Evolutionary conservation across 495 filamentous ascomycete genomes (phyloP), one percentile per base, ranked within the genome.

Genomic region (Tricharina praecox): DNA sequence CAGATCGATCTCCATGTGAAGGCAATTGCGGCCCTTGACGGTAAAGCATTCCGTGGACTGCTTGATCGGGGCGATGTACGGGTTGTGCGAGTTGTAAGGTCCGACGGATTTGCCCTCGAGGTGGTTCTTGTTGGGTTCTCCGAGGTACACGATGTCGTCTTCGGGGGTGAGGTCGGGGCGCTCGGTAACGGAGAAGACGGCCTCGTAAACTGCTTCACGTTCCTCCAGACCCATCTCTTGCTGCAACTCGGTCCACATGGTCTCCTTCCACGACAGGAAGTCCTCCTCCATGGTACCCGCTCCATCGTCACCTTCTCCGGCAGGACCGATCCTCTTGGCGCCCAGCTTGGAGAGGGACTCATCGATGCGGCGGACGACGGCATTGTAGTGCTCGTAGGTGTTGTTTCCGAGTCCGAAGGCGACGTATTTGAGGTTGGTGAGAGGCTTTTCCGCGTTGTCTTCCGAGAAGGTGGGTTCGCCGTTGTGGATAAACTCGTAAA

Each of bases 241-340:
- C 4, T 78, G 68, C 33, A 96, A 67, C 47, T 81, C 85, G 50
- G 69, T 66, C 90, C 90, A 99, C 92, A 99, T 99, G 41, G 87
- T 86, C 58, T 99, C 90, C 65, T 99, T 99, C 90, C 90, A 99
- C 50, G 90, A 82, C 60, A 99, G 68, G 64, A 95, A 99, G 58
- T 99, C 90, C 68, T 99, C 90, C 66, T 99, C 90, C 90, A 99
- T 99, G 45, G 90, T 99, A 47, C 90, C 90, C 43, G 90, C 88
- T 50, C 90, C 90, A 63, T 99, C 90, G 56, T 99, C 90, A 58
- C 90, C 90, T 68, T 96, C 90, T 59, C 90, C 90, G 24, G 86
- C 85, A 33, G 76, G 68, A 8, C 88, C 85, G 53, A 99, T 85
- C 48, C 85, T 73, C 44, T 73, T 70, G 16, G 82, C 90, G 49